These are phyloP conservation scores for Tricholoma matsutake DNA, from an alignment of 768 basidiomycete species.

Conservation along the genomic window DNA sequence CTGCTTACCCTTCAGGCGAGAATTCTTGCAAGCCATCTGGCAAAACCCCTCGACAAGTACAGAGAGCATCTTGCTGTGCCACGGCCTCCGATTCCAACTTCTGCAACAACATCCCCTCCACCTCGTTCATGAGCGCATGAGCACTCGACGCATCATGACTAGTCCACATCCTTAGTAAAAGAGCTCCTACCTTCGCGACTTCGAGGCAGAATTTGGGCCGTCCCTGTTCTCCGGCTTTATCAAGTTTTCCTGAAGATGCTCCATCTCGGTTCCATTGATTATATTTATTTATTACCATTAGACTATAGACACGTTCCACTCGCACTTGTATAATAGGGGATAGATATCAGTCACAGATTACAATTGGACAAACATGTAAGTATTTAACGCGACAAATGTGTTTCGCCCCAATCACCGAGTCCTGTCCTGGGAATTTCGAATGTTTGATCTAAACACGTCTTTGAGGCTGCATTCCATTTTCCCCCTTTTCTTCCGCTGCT, in stretches of 20 bases:
- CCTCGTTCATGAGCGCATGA: conserved; percentile 20
- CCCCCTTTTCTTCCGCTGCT: conserved; percentile 1
- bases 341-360: neutral
- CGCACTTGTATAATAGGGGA: conserved; percentile 1
- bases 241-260: neutral
- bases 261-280: neutral
- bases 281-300: conserved; percentile 10
- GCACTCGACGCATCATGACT: neutral
- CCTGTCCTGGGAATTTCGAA: neutral
- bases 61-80: conserved; percentile 34
- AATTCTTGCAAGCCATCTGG: conserved; percentile 41
- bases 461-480: conserved; percentile 7
- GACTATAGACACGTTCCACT: conserved; percentile 8
- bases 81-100: conserved; percentile 26
- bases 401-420: neutral
- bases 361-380: neutral
- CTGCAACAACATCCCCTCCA: conserved; percentile 32
- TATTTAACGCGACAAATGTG: neutral
- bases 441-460: neutral
- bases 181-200: neutral
- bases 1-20: conserved; percentile 32
- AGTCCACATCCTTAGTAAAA: neutral
- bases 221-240: neutral
- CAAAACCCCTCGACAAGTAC: conserved; percentile 41
- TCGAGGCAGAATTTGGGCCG: neutral